These are phyloP conservation scores for Vigna angularis DNA, from an alignment of 306 rosid genomes.

Conservation along the genomic window DNA sequence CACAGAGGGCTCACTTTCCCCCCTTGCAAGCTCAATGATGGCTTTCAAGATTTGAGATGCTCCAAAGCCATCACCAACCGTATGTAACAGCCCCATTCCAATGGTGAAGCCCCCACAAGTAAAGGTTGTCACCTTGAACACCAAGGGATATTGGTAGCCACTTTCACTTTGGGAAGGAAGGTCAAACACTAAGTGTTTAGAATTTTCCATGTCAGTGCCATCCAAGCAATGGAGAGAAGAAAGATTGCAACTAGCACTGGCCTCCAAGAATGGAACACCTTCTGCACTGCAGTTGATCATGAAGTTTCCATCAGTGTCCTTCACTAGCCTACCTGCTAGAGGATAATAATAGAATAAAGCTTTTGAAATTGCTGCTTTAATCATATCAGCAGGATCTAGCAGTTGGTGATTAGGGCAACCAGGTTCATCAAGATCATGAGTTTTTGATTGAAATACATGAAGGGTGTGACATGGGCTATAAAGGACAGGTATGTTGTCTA, in stretches of 20 bases:
- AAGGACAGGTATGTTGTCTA: slow-evolving; percentile 30
- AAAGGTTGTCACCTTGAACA: slow-evolving; percentile 47
- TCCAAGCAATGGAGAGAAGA: slow-evolving; percentile 45
- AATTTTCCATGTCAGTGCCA: not conserved
- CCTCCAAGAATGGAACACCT: slow-evolving; percentile 60
- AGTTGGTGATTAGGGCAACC: not conserved
- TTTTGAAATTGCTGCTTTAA: slow-evolving; percentile 54
- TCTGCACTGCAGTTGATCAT: slow-evolving; percentile 32
- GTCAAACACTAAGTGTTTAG: slow-evolving; percentile 38
- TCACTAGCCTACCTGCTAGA: too few relatives aligned
- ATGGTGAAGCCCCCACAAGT: slow-evolving; percentile 52
- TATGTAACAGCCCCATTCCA: slow-evolving; percentile 46
- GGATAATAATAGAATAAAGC: too few relatives aligned
- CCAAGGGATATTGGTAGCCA: slow-evolving; percentile 36
- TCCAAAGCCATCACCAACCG: slow-evolving; percentile 47
- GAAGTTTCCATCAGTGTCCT: slow-evolving; percentile 39
- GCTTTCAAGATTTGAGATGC: slow-evolving; percentile 39
- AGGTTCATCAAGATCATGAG: not conserved
- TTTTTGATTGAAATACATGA: slow-evolving; percentile 36
- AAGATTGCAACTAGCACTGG: slow-evolving; percentile 38
- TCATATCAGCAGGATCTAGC: slow-evolving; percentile 31
- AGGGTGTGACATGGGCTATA: slow-evolving; percentile 28
- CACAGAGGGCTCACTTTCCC: slow-evolving; percentile 35
- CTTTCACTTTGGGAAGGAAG: slow-evolving; percentile 38
- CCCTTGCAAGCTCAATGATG: slow-evolving; percentile 44